phyloP scores from a whole-genome alignment of 805 yeast species.

The Candida vaughaniae region DNA sequence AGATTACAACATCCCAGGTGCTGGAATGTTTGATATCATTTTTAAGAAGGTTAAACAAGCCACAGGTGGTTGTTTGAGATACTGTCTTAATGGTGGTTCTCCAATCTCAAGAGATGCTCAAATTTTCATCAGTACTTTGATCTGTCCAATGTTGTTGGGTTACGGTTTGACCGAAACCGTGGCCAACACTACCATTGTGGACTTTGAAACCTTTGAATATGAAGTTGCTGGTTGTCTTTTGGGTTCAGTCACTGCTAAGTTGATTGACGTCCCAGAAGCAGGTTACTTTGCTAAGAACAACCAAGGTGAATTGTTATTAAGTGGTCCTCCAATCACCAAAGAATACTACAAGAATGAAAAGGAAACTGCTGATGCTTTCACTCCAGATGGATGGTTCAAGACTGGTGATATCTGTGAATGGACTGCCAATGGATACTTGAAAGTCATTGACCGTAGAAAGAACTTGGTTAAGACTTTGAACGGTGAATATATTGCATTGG shows the following conservation, averaged over 20 bases:
- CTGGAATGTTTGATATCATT: slow-evolving; percentile 67
- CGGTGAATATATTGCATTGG: slow-evolving; percentile 97
- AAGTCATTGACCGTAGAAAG: slow-evolving; percentile 90
- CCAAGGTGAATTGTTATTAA: slow-evolving; percentile 89
- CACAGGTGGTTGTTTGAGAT: slow-evolving; percentile 85
- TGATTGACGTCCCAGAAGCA: slow-evolving; percentile 87
- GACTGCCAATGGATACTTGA: slow-evolving; percentile 75
- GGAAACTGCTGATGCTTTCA: slow-evolving; percentile 74
- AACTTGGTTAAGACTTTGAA: slow-evolving; percentile 92
- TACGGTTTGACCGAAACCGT: slow-evolving; percentile 96
- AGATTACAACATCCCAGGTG: slow-evolving; percentile 72
- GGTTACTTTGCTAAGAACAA: slow-evolving; percentile 87
- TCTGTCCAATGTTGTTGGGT: slow-evolving; percentile 88
- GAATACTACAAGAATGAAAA: slow-evolving; percentile 81
- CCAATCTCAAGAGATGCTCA: slow-evolving; percentile 83
- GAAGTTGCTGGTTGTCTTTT: slow-evolving; percentile 82
- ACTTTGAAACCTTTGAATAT: slow-evolving; percentile 62
- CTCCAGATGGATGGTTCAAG: slow-evolving; percentile 87
- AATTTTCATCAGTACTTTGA: slow-evolving; percentile 66
- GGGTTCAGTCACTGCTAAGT: slow-evolving; percentile 81
- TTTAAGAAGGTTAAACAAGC: slow-evolving; percentile 90
- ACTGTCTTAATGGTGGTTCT: slow-evolving; percentile 87
- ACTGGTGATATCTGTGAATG: slow-evolving; percentile 98
- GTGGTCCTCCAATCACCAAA: slow-evolving; percentile 68
- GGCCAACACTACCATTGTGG: slow-evolving; percentile 77